A percentile compares a stretch with the other conserved stretches of the same genome.
Conservation (phyloP, 306 rosid species). For the Betula pendula region DNA sequence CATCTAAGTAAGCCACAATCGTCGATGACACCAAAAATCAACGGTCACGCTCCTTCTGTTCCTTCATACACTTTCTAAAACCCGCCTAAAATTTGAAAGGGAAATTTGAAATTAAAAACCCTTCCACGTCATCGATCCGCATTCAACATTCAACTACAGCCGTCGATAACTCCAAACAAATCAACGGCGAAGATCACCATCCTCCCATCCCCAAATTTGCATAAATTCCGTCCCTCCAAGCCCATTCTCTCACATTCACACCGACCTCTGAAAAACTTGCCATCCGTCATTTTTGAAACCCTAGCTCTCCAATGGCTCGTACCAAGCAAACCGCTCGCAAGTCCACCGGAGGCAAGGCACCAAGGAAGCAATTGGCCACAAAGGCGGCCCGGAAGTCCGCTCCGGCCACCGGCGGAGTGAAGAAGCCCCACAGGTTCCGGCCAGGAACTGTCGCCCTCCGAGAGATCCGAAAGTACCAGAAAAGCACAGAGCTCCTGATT, state of each 20-base stretch:
- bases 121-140: constrained; percentile 1
- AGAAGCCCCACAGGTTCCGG: constrained; percentile 38
- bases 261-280: not conserved
- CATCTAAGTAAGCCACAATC: not conserved
- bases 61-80: not conserved
- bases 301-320: constrained; percentile 24
- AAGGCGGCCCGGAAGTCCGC: constrained; percentile 38
- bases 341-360: constrained; percentile 38
- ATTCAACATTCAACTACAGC: not conserved
- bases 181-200: not conserved
- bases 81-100: not conserved
- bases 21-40: not conserved
- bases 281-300: no score
- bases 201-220: not conserved
- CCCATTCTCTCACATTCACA: not conserved
- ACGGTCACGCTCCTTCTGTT: not conserved
- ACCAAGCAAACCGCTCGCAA: constrained; percentile 41
- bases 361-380: constrained; percentile 40
- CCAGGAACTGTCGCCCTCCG: constrained; percentile 38
- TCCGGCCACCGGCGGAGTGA: constrained; percentile 43
- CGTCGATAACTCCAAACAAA: not conserved
- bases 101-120: not conserved
- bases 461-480: constrained; percentile 40
- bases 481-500: constrained; percentile 35
- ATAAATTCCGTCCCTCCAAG: not conserved